Evolutionary conservation across 192 early-diverging fungal species (phyloP).

Genomic region (Coemansia brasiliensis): DNA sequence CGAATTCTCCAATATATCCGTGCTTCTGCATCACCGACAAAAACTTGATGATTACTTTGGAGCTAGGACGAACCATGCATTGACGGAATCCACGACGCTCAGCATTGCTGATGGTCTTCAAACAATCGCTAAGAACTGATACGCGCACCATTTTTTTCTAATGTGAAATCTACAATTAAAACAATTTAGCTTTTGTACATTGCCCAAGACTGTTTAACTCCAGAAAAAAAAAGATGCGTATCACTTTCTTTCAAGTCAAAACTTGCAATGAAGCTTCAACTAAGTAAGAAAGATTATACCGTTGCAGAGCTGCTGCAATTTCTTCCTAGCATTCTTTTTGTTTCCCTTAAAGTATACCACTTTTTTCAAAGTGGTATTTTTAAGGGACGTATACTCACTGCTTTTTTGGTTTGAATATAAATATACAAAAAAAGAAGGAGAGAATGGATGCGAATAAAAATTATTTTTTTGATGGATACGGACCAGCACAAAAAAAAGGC

Average conservation of each 20-base stretch:
- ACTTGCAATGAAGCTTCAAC: neutral
- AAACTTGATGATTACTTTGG: conserved; percentile 99
- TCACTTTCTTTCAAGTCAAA: neutral
- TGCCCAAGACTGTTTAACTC: too few relatives aligned
- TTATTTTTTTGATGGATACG: neutral
- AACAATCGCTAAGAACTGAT: conserved; percentile 95
- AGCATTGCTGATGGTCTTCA: conserved; percentile 99
- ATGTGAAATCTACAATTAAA: neutral
- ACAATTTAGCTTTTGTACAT: neutral
- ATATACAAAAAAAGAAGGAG: conserved; percentile 7
- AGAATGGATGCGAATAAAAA: conserved; percentile 8
- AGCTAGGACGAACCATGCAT: conserved; percentile 93
- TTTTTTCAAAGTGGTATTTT: conserved; percentile 29
- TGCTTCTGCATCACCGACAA: conserved; percentile 98
- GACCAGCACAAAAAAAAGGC: neutral
- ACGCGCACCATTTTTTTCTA: conserved; percentile 93
- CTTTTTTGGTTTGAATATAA: neutral
- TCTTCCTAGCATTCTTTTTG: neutral
- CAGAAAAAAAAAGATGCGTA: neutral
- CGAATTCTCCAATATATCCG: conserved; percentile 99
- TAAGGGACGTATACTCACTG: conserved; percentile 8
- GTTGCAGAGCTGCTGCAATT: conserved; percentile 1
- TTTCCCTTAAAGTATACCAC: neutral
- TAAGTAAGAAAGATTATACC: neutral
- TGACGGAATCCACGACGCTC: conserved; percentile 98